phyloP scores from a whole-genome alignment of 2,329 filamentous ascomycete species.

The Colletotrichum tropicicola region DNA sequence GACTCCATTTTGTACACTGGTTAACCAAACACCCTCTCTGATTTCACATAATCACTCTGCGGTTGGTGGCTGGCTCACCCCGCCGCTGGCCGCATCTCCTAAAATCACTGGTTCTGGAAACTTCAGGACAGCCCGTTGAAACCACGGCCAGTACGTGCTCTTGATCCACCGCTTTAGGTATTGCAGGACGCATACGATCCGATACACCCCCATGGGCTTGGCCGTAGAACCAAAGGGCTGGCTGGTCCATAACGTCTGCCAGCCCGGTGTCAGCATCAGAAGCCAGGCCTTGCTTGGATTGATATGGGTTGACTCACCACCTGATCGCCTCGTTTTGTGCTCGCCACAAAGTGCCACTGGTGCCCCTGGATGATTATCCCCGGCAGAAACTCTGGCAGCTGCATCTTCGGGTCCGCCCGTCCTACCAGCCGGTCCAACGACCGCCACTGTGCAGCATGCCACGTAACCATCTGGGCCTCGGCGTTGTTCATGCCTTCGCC shows the following conservation, averaged over 20 bases:
- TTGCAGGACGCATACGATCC: constrained; percentile 28
- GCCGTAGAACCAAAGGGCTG: constrained; percentile 22
- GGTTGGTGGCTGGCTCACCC: too few relatives aligned
- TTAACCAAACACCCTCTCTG: too few relatives aligned
- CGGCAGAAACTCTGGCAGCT: neutral
- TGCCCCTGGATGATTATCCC: constrained; percentile 6
- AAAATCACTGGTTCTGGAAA: too few relatives aligned
- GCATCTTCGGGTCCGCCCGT: neutral
- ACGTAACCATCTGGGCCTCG: neutral
- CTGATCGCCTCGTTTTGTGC: neutral
- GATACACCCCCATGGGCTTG: constrained; percentile 29
- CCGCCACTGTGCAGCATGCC: constrained; percentile 13
- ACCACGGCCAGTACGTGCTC: constrained; percentile 25
- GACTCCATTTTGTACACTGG: too few relatives aligned
- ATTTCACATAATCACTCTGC: too few relatives aligned
- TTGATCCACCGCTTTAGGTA: constrained; percentile 22
- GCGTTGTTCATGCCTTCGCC: neutral
- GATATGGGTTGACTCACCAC: neutral
- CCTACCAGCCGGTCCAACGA: neutral
- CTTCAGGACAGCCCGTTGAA: neutral
- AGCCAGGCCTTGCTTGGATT: neutral
- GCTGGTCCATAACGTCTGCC: constrained; percentile 3
- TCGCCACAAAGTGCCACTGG: constrained; percentile 15
- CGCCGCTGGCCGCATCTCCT: too few relatives aligned
- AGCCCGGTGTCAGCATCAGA: neutral